phyloP scores from a whole-genome alignment of 2,329 filamentous ascomycete species.

The Lizonia empirigonia region DNA sequence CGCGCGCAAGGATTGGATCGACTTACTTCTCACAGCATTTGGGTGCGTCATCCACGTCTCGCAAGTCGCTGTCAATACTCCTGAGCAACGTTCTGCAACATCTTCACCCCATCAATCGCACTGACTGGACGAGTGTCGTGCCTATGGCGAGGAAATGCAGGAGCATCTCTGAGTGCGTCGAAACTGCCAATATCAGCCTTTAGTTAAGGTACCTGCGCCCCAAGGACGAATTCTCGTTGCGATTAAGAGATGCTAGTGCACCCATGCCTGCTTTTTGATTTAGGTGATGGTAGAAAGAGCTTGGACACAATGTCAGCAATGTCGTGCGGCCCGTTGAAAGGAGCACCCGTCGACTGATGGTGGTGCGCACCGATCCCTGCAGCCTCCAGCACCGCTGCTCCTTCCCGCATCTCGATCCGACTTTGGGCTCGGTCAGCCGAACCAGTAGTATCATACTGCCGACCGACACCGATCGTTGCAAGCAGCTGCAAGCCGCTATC shows the following conservation, averaged over 20 bases:
- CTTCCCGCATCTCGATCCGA: slow-evolving; percentile 16
- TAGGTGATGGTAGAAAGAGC: slow-evolving; percentile 11
- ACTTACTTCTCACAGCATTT: slow-evolving; percentile 94
- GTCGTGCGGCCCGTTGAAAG: slow-evolving; percentile 20
- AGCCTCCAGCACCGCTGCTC: neutral
- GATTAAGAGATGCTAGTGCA: neutral
- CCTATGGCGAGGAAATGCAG: neutral
- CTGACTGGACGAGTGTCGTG: neutral
- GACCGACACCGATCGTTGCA: slow-evolving; percentile 1
- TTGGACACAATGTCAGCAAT: slow-evolving; percentile 4
- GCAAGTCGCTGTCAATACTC: slow-evolving; percentile 21
- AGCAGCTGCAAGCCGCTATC: neutral
- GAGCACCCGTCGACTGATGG: slow-evolving; percentile 14
- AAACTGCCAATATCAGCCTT: neutral
- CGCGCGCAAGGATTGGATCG: slow-evolving; percentile 21
- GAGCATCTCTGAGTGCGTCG: neutral
- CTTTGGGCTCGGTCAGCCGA: slow-evolving; percentile 2
- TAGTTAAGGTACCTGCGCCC: neutral
- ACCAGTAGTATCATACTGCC: neutral
- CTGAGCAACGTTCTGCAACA: slow-evolving; percentile 25
- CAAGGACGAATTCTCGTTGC: neutral
- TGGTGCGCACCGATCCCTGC: no score
- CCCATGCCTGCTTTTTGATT: neutral
- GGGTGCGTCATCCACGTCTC: slow-evolving; percentile 72
- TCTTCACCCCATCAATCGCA: neutral